Evolutionary conservation across 2,329 filamentous ascomycete genomes (phyloP), one percentile per base, ranked within the genome.

Genomic region (Colletotrichum lini): DNA sequence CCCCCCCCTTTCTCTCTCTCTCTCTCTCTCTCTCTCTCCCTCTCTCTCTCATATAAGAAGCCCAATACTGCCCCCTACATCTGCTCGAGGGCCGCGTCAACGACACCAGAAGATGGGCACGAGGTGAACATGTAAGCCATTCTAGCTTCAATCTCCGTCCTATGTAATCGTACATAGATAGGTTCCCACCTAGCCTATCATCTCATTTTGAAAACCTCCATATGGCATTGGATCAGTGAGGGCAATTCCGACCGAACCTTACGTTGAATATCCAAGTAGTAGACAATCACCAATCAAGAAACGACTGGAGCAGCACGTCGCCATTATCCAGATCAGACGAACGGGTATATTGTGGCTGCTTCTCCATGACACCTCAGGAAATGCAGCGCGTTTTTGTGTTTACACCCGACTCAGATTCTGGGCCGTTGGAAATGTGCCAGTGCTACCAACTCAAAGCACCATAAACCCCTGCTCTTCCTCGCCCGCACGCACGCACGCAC

Each of bases 201-300:
- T 67, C 68, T 67, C 57, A 67, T 52, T 15, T 45, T 38, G 4
- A 5, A 50, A 40, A 18, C 35, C 49, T 52, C 47, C 65, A 26
- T 38, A 38, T 49, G 10, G 30, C 56, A 57, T 44, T 23, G 35
- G n/a, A 40, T 67, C 68, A 62, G 57, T 21, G 45, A 70, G 30
- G 6, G 44, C 44, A 42, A 30, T 38, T 42, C 9, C 53, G 15
- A 58, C 18, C 52, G 65, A 54, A 56, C 47, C 53, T 21, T 56
- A 21, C n/a, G 16, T 21, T 35, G 35, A 30, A 54, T n/a, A 35
- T 30, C 15, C 18, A 35, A 26, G 35, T 38, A 10, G 35, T 38
- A 16, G 16, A 30, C 49, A 30, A 54, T 21, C 2, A 38, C 35
- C 50, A 10, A 35, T 18, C 50, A 47, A n/a, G 44, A 3, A 47